Evolutionary conservation across 768 basidiomycete species (phyloP).

Genomic region (Amanita pseudoporphyria): DNA sequence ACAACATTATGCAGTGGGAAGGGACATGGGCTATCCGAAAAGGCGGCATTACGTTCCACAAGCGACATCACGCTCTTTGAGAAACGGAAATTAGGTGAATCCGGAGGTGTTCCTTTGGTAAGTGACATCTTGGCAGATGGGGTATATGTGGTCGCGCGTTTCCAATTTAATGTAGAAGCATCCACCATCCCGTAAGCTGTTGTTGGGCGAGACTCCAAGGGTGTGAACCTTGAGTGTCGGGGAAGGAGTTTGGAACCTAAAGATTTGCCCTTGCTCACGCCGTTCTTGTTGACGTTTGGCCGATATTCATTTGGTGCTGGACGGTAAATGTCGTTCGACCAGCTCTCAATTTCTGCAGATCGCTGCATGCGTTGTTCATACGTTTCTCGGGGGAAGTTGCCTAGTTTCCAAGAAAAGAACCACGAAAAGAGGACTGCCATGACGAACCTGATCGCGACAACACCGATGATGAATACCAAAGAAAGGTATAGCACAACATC

Average conservation of each 20-base stretch:
- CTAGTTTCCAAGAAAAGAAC: conserved; percentile 96
- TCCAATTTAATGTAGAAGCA: conserved; percentile 41
- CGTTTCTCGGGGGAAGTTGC: conserved; percentile 88
- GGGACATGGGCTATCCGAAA: conserved; percentile 70
- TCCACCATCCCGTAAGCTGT: conserved; percentile 64
- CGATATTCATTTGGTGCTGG: conserved; percentile 87
- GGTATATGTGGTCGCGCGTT: conserved; percentile 48
- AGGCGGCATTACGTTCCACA: conserved; percentile 39
- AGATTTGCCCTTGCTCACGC: conserved; percentile 41
- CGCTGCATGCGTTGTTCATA: conserved; percentile 89
- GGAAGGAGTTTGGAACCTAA: conserved; percentile 58
- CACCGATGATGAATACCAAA: conserved; percentile 94
- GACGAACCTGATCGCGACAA: conserved; percentile 87
- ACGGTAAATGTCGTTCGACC: conserved; percentile 93
- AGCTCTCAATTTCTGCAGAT: conserved; percentile 86
- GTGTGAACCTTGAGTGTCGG: conserved; percentile 65
- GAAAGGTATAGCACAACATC: conserved; percentile 91
- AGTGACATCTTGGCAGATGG: conserved; percentile 26
- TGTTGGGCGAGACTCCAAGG: conserved; percentile 53
- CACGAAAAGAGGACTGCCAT: conserved; percentile 98
- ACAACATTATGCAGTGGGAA: conserved; percentile 90
- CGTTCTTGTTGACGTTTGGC: conserved; percentile 76
- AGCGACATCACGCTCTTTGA: conserved; percentile 83
- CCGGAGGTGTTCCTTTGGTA: conserved; percentile 57
- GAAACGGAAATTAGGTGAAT: conserved; percentile 58